These are phyloP conservation scores for Parietichytrium sp. DNA, from an alignment of 108 stramenopile genomes.

Conservation along the genomic window DNA sequence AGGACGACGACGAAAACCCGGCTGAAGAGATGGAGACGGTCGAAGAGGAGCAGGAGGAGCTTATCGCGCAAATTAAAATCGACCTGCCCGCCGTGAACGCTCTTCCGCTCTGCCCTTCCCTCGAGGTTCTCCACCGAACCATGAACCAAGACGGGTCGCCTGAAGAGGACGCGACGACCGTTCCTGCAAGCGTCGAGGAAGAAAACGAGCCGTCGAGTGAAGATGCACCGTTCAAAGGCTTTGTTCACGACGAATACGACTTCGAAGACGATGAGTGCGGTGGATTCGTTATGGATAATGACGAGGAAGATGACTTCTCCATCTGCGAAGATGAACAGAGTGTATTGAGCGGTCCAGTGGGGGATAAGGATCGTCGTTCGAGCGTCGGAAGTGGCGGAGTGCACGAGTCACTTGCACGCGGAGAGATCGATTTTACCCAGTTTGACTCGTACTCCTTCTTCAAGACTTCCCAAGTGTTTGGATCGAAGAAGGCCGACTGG, in stretches of 20 bases:
- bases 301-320: slow-evolving; percentile 8
- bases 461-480: slow-evolving; percentile 17
- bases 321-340: neutral
- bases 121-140: neutral
- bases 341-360: neutral
- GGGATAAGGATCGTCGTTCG: neutral
- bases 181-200: neutral
- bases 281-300: neutral
- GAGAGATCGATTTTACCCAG: neutral
- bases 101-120: slow-evolving; percentile 42
- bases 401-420: neutral
- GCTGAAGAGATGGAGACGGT: neutral
- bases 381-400: neutral
- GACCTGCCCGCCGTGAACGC: neutral
- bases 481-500: slow-evolving; percentile 43
- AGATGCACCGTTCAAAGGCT: too few relatives aligned
- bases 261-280: too few relatives aligned
- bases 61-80: neutral
- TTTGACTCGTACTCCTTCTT: slow-evolving; percentile 51
- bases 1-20: slow-evolving; percentile 45
- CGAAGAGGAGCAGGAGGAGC: neutral
- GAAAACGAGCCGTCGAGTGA: slow-evolving; percentile 42
- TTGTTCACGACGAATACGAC: too few relatives aligned
- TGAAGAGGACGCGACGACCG: neutral
- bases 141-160: neutral